phyloP scores from a whole-genome alignment of 345 rosid genomes.

The Euphorbia lathyris region DNA sequence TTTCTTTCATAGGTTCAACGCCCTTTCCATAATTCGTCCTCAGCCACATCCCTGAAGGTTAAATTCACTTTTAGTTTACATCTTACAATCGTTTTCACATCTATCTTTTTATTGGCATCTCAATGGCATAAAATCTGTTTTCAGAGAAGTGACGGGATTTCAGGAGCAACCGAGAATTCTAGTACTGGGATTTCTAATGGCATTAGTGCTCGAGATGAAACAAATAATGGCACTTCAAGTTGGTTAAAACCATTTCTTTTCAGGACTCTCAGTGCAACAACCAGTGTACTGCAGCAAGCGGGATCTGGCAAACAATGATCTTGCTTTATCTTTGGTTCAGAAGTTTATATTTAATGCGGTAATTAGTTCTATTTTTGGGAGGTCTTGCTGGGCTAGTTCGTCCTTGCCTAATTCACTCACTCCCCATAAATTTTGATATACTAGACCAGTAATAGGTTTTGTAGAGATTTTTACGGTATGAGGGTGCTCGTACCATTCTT shows the following conservation, averaged over 20 bases:
- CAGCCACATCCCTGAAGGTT: conserved; percentile 45
- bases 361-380: conserved; percentile 1
- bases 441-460: conserved; percentile 25
- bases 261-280: conserved; percentile 43
- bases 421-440: conserved; percentile 4
- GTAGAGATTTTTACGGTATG: conserved; percentile 23
- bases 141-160: conserved; percentile 43
- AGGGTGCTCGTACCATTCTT: conserved; percentile 14
- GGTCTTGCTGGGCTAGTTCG: conserved; percentile 1
- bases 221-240: conserved; percentile 23
- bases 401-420: conserved; percentile 5
- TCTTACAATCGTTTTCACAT: background rate
- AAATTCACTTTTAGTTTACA: background rate
- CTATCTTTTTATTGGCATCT: background rate
- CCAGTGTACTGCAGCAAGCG: conserved; percentile 29
- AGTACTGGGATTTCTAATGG: conserved; percentile 27
- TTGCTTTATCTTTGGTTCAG: conserved; percentile 9
- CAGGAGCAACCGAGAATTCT: conserved; percentile 28
- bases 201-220: conserved; percentile 19
- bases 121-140: conserved; percentile 15
- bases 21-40: conserved; percentile 26
- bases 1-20: conserved; percentile 29
- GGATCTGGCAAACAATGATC: conserved; percentile 32
- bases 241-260: conserved; percentile 23
- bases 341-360: background rate